phyloP scores from a whole-genome alignment of 2,329 filamentous ascomycete genomes.

The Kalmusia sp. region DNA sequence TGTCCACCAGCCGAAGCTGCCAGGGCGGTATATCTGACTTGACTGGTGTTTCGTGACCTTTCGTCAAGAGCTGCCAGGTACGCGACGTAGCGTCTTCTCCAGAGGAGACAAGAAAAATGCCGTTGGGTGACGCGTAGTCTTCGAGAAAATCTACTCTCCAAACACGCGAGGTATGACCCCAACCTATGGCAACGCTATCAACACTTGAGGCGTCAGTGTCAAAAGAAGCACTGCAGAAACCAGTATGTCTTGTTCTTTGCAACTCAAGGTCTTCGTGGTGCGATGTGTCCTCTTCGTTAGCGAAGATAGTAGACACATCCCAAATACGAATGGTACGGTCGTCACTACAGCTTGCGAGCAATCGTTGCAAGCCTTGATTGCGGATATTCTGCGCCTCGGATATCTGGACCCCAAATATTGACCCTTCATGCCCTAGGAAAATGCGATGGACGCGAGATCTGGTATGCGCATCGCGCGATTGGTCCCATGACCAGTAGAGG shows the following conservation, averaged over 20 bases:
- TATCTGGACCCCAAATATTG: conserved; percentile 88
- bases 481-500: conserved; percentile 80
- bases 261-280: conserved; percentile 32
- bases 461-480: conserved; percentile 11
- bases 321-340: conserved; percentile 89
- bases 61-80: conserved; percentile 63
- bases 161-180: conserved; percentile 89
- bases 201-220: conserved; percentile 28
- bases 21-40: conserved; percentile 16
- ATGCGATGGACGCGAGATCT: conserved; percentile 58
- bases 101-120: conserved; percentile 69
- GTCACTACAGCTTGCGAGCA: conserved; percentile 94
- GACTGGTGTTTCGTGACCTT: not conserved
- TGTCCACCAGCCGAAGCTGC: conserved; percentile 60
- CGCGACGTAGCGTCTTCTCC: conserved; percentile 85
- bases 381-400: conserved; percentile 54
- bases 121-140: conserved; percentile 44
- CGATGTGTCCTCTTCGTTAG: conserved; percentile 20
- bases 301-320: conserved; percentile 71
- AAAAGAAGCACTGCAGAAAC: conserved; percentile 48
- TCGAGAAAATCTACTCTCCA: conserved; percentile 80
- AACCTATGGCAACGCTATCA: conserved; percentile 69
- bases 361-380: conserved; percentile 55
- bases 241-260: conserved; percentile 49
- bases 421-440: conserved; percentile 82